These are phyloP conservation scores for Trichoderma gamsii DNA, from an alignment of 495 filamentous ascomycete genomes.

Conservation along the genomic window DNA sequence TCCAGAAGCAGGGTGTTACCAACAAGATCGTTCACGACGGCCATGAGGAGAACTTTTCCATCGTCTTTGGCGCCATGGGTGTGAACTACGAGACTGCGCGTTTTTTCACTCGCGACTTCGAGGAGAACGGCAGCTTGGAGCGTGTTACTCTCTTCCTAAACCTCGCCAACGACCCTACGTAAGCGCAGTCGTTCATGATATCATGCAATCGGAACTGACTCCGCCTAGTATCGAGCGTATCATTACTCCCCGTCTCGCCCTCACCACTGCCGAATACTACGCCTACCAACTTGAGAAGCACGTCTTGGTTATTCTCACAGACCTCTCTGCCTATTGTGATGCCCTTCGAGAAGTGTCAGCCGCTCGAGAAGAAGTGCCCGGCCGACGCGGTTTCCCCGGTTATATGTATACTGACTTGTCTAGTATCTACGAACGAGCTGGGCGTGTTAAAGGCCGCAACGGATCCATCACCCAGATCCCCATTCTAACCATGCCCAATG, in stretches of 20 bases:
- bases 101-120: constrained; percentile 98
- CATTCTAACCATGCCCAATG: constrained; percentile 99
- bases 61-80: constrained; percentile 99
- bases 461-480: constrained; percentile 99
- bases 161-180: constrained; percentile 98
- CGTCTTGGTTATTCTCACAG: constrained; percentile 96
- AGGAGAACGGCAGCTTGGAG: constrained; percentile 98
- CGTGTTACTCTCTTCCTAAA: constrained; percentile 96
- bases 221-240: constrained; percentile 88
- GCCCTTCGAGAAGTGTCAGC: constrained; percentile 97
- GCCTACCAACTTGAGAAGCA: constrained; percentile 99
- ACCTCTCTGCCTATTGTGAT: constrained; percentile 98
- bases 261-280: constrained; percentile 99
- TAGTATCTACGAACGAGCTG: constrained; percentile 98
- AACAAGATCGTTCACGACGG: constrained; percentile 95
- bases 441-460: constrained; percentile 94
- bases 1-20: constrained; percentile 64
- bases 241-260: constrained; percentile 95
- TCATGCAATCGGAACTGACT: constrained; percentile 25
- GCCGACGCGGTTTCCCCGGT: constrained; percentile 98
- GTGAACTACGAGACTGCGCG: constrained; percentile 98
- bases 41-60: constrained; percentile 98
- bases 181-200: constrained; percentile 29
- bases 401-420: constrained; percentile 99
- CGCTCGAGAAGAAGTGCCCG: constrained; percentile 97